Conservation (phyloP, 768 basidiomycete genomes). For the Rhizopogon salebrosus region DNA sequence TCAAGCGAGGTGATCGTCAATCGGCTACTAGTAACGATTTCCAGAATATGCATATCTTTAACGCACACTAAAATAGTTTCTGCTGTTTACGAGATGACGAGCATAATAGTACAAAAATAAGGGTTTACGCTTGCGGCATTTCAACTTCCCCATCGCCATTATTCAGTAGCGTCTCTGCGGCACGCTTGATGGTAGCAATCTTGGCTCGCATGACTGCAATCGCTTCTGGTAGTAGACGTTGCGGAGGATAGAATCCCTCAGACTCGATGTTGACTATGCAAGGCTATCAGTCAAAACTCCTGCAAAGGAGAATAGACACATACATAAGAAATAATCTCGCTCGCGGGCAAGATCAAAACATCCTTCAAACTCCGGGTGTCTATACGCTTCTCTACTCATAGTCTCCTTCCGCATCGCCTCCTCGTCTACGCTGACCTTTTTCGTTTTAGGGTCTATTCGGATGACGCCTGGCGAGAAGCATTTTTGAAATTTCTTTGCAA, state of each 20-base stretch:
- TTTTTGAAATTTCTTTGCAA: conserved; percentile 73
- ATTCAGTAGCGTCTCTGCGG: conserved; percentile 52
- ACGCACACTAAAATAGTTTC: too few species aligned
- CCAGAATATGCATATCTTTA: too few species aligned
- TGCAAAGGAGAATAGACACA: conserved; percentile 24
- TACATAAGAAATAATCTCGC: conserved; percentile 91
- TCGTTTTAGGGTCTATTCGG: conserved; percentile 50
- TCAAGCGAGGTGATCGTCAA: too few species aligned
- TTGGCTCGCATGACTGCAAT: conserved; percentile 81
- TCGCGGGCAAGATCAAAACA: conserved; percentile 80
- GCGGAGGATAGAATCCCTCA: conserved; percentile 82
- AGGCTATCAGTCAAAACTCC: not conserved
- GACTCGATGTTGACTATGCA: conserved; percentile 81
- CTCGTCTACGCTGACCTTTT: conserved; percentile 57
- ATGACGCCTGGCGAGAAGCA: conserved; percentile 89
- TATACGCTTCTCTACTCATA: conserved; percentile 86
- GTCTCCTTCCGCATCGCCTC: conserved; percentile 74
- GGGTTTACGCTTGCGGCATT: conserved; percentile 40
- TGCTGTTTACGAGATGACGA: too few species aligned
- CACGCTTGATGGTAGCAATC: conserved; percentile 52
- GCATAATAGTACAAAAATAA: not conserved
- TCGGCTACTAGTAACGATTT: too few species aligned
- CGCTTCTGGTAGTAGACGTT: conserved; percentile 76
- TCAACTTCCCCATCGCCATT: conserved; percentile 42
- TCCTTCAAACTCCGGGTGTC: conserved; percentile 86